phyloP scores from a whole-genome alignment of 768 basidiomycete genomes.

The Tulasnella sp. region DNA sequence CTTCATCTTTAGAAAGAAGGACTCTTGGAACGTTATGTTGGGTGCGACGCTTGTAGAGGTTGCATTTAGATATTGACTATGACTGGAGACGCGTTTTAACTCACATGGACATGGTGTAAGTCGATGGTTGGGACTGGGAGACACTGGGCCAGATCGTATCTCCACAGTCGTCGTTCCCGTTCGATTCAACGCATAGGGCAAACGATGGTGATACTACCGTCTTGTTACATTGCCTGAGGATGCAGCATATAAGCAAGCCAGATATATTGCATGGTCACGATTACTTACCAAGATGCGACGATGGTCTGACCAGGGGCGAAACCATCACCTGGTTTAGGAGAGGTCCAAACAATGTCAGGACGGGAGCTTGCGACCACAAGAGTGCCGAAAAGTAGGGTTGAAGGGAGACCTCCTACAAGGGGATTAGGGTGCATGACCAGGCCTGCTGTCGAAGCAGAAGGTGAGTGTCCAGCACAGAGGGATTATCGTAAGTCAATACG shows the following conservation, averaged over 20 bases:
- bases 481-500: too few species aligned
- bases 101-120: slow-evolving; percentile 11
- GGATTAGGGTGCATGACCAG: not conserved
- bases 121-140: not conserved
- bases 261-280: not conserved
- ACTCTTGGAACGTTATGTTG: slow-evolving; percentile 4
- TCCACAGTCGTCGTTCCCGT: slow-evolving; percentile 5
- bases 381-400: not conserved
- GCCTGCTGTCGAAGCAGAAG: too few species aligned
- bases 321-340: slow-evolving; percentile 1
- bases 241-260: not conserved
- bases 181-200: slow-evolving; percentile 6
- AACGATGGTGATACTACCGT: slow-evolving; percentile 7
- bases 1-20: slow-evolving; percentile 15
- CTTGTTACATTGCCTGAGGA: not conserved
- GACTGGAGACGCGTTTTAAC: not conserved
- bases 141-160: slow-evolving; percentile 6
- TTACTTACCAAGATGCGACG: slow-evolving; percentile 7
- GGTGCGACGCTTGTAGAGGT: not conserved
- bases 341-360: slow-evolving; percentile 6
- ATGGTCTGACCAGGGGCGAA: slow-evolving; percentile 12
- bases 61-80: not conserved
- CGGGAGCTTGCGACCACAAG: too few species aligned
- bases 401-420: not conserved
- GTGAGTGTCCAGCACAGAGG: too few species aligned